phyloP scores from a whole-genome alignment of 495 filamentous ascomycete species.

The Tuber melanosporum region DNA sequence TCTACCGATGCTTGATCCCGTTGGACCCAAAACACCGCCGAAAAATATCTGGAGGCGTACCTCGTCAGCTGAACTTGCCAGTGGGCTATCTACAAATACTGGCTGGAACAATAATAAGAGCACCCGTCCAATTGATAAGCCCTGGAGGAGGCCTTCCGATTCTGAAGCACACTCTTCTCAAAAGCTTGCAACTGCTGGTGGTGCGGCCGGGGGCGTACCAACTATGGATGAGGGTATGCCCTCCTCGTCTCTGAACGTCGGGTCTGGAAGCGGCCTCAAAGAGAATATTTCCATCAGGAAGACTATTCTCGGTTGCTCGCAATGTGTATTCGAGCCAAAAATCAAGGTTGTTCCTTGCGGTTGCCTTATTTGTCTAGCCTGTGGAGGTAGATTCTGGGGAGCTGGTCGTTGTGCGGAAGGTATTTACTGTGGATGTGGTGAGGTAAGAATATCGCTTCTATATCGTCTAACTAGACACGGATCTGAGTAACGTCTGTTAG shows the following conservation, averaged over 20 bases:
- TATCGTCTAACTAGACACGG: background rate
- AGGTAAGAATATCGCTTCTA: slow-evolving; percentile 19
- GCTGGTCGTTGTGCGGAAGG: slow-evolving; percentile 22
- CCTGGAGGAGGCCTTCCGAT: slow-evolving; percentile 29
- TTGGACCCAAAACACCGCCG: slow-evolving; percentile 19
- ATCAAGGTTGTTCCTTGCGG: slow-evolving; percentile 38
- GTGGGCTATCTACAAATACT: slow-evolving; percentile 18
- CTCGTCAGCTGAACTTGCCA: slow-evolving; percentile 8
- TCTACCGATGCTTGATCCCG: background rate
- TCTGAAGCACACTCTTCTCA: slow-evolving; percentile 28
- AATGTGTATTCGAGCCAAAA: slow-evolving; percentile 40
- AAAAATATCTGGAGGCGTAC: slow-evolving; percentile 29
- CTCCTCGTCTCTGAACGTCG: slow-evolving; percentile 12
- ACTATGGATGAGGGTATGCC: slow-evolving; percentile 13
- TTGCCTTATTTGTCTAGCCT: slow-evolving; percentile 37
- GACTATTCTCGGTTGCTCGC: slow-evolving; percentile 37
- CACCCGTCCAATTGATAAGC: slow-evolving; percentile 32
- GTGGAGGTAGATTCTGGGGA: slow-evolving; percentile 38
- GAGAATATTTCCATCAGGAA: slow-evolving; percentile 5
- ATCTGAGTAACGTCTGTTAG: slow-evolving; percentile 17
- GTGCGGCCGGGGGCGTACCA: slow-evolving; percentile 6
- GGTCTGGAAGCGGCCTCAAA: slow-evolving; percentile 11
- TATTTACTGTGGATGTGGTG: slow-evolving; percentile 41
- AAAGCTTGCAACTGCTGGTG: slow-evolving; percentile 19
- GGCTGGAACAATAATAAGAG: slow-evolving; percentile 23